A percentile compares a stretch with the other conserved stretches of the same genome.
Evolutionary conservation across 768 basidiomycete genomes (phyloP).

Genomic region (Phylloporus arenicola): DNA sequence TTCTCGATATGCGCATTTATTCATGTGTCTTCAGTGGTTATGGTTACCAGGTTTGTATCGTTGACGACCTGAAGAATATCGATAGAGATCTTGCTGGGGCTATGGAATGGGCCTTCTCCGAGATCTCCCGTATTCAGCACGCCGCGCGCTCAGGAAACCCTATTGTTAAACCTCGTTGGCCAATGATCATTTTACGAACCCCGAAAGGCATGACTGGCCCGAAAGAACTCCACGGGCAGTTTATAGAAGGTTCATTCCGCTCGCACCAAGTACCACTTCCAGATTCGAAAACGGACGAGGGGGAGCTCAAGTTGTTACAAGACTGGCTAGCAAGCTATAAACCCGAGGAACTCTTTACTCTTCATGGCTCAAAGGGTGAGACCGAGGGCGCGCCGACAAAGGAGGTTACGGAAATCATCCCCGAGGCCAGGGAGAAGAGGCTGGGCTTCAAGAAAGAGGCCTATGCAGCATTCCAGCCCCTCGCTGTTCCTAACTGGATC

Average conservation of each 20-base stretch:
- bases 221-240: conserved; percentile 58
- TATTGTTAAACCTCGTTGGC: conserved; percentile 87
- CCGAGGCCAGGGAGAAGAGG: conserved; percentile 49
- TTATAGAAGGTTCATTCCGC: conserved; percentile 76
- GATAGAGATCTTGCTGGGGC: conserved; percentile 77
- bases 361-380: neutral
- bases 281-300: conserved; percentile 53
- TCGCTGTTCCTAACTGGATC: conserved; percentile 65
- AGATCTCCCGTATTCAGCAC: conserved; percentile 72
- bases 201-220: conserved; percentile 81
- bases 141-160: conserved; percentile 75
- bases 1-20: neutral
- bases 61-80: conserved; percentile 60
- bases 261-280: conserved; percentile 90
- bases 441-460: conserved; percentile 68
- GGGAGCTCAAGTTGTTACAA: conserved; percentile 60
- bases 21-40: conserved; percentile 48
- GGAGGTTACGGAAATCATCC: conserved; percentile 57
- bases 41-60: conserved; percentile 85
- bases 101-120: conserved; percentile 72
- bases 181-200: conserved; percentile 78
- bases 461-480: conserved; percentile 55
- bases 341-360: conserved; percentile 62
- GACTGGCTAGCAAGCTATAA: conserved; percentile 72
- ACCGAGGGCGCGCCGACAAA: conserved; percentile 46